Evolutionary conservation across 148 eudicot species (phyloP).

Genomic region (Hydrangea macrophylla): DNA sequence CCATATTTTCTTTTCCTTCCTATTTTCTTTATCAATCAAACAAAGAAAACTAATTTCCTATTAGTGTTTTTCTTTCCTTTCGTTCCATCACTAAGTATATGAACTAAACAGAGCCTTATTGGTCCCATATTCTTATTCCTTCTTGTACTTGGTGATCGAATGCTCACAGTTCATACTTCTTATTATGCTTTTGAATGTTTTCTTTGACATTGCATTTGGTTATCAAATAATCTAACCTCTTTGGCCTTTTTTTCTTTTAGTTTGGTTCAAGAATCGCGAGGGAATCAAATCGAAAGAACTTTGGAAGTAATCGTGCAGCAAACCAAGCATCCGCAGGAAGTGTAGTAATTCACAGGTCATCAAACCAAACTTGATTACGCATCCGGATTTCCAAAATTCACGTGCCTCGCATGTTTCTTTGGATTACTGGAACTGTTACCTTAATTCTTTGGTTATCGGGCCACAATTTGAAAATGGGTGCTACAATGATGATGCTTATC

Average conservation of each 20-base stretch:
- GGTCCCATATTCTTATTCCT: too few relatives aligned
- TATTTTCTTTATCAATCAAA: too few relatives aligned
- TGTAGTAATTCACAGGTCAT: conserved; percentile 34
- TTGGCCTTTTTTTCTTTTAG: conserved; percentile 36
- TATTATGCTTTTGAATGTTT: background rate
- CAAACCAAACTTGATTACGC: conserved; percentile 1
- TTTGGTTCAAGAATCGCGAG: conserved; percentile 92
- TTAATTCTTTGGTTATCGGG: too few relatives aligned
- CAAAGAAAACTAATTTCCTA: too few relatives aligned
- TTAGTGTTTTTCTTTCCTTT: too few relatives aligned
- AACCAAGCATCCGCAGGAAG: conserved; percentile 91
- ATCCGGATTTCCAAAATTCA: background rate
- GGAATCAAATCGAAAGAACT: conserved; percentile 81
- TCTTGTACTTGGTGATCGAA: too few relatives aligned
- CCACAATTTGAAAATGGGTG: too few relatives aligned
- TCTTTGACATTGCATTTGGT: background rate
- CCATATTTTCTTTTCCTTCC: too few relatives aligned
- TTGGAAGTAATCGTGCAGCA: conserved; percentile 95
- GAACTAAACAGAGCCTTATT: too few relatives aligned
- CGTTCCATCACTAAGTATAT: too few relatives aligned
- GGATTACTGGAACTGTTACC: background rate
- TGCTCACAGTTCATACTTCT: background rate
- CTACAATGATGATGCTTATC: too few relatives aligned
- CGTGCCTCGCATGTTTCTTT: background rate
- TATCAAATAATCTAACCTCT: background rate